These are phyloP conservation scores for Tephrocybe sp. DNA, from an alignment of 768 basidiomycete genomes.

Conservation along the genomic window DNA sequence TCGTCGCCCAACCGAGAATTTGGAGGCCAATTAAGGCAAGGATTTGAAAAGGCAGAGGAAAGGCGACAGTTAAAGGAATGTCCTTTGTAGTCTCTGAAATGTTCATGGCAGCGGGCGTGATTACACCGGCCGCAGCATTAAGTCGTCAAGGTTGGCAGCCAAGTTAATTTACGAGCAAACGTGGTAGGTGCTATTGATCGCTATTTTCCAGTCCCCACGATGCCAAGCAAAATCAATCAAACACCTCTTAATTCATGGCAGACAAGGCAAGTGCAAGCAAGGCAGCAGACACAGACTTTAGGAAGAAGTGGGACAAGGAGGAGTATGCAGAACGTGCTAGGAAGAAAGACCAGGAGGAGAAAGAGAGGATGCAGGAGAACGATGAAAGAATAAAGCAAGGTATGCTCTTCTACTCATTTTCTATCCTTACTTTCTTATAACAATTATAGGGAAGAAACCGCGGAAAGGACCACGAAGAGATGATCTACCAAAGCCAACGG, in stretches of 20 bases:
- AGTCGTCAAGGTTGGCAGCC: constrained; percentile 6
- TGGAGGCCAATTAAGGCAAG: constrained; percentile 77
- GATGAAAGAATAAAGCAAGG: constrained; percentile 85
- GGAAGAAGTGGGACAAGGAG: constrained; percentile 95
- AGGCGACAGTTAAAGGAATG: constrained; percentile 48
- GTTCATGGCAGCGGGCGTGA: constrained; percentile 17
- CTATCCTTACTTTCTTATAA: constrained; percentile 2
- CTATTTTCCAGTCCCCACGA: neutral
- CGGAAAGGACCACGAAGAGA: constrained; percentile 56
- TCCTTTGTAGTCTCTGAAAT: constrained; percentile 28
- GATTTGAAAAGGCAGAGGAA: constrained; percentile 93
- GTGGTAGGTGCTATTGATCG: constrained; percentile 12
- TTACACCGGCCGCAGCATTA: constrained; percentile 11
- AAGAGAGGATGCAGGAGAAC: constrained; percentile 82
- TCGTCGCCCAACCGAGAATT: constrained; percentile 88
- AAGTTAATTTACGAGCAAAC: neutral
- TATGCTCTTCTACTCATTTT: constrained; percentile 22
- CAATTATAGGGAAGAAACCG: constrained; percentile 73
- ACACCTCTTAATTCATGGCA: constrained; percentile 24
- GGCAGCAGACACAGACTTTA: constrained; percentile 68
- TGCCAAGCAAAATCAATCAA: constrained; percentile 8
- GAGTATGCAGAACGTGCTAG: constrained; percentile 84
- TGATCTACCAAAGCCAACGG: constrained; percentile 90
- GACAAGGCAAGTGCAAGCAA: constrained; percentile 40
- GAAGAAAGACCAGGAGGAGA: constrained; percentile 76